Evolutionary conservation across 208 protist genomes (phyloP), one percentile per base, ranked within the genome.

Genomic region (Leishmania guyanensis): DNA sequence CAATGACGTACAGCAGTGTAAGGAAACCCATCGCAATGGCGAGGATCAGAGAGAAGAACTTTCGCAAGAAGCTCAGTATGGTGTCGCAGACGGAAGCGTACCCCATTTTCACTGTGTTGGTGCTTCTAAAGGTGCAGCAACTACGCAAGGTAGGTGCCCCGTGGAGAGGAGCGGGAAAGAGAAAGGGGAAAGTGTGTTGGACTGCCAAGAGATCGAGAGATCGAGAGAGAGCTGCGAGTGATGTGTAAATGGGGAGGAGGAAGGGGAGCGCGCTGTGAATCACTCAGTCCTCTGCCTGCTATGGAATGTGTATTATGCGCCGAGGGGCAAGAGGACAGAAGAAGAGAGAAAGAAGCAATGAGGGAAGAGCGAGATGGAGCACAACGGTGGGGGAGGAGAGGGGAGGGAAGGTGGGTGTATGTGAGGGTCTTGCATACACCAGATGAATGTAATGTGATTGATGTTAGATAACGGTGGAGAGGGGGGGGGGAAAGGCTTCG

Each of bases 11-110:
- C 4, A 96, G 46, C 48, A 93, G 65, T 43, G 91, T 95, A 54
- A 85, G 74, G 73, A 94, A 36, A 14, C 87, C 91, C 86, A 95
- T 90, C 36, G 92, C 46, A 22, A 90, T 75, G 39, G 84, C 91
- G n/a, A 96, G 56, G 60, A 96, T 93, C 48, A 96, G 87, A 5
- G 93, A 95, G 75, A 95, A 87, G 83, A 95, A 96, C 84, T 96
- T 96, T 39, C 90, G 87, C 60, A 94, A 39, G 75, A 94, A 92
- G 77, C 78, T 84, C 3, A 86, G 68, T 51, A 90, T 64, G 33
- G 58, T 87, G 56, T 90, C 89, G 51, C 83, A 89, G 48, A 86
- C 56, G 56, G 73, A 72, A 29, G 79, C 78, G 72, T 64, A 85
- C 36, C 60, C 75, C 81, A 83, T 91, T 85, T 73, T 91, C 46